phyloP scores from a whole-genome alignment of 192 early-diverging fungal species.

The Mortierella antarctica region DNA sequence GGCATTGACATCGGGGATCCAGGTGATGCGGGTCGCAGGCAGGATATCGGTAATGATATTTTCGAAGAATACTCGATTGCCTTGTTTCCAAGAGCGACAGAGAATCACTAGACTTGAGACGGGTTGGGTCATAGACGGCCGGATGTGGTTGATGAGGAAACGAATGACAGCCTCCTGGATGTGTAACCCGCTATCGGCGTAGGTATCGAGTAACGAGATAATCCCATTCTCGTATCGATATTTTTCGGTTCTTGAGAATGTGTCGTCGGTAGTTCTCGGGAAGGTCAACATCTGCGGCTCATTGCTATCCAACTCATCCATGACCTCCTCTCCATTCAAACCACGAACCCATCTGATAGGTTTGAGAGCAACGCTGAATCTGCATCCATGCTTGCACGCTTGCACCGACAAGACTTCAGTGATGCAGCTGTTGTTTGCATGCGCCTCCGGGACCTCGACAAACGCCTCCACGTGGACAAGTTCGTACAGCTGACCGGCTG shows the following conservation, averaged over 20 bases:
- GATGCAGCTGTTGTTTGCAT: neutral
- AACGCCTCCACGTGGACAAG: too few species aligned
- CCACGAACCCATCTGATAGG: too few species aligned
- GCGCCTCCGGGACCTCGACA: too few species aligned
- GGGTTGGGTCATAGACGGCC: neutral
- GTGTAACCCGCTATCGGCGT: neutral
- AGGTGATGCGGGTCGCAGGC: neutral
- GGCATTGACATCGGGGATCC: constrained; percentile 12
- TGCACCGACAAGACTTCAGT: too few species aligned
- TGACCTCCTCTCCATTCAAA: too few species aligned
- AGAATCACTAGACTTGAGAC: neutral
- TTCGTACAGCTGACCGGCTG: neutral
- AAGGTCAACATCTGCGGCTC: neutral
- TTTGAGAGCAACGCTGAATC: too few species aligned
- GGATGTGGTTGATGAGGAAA: neutral
- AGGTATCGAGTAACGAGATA: neutral
- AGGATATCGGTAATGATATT: neutral
- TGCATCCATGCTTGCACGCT: too few species aligned
- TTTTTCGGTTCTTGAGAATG: neutral
- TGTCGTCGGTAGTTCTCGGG: neutral
- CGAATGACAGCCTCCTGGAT: neutral
- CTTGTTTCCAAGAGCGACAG: neutral
- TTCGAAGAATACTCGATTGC: neutral
- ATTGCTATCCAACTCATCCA: too few species aligned
- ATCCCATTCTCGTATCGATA: neutral